Conservation (phyloP, 2,329 filamentous ascomycete species). For the Monosporascus ibericus region DNA sequence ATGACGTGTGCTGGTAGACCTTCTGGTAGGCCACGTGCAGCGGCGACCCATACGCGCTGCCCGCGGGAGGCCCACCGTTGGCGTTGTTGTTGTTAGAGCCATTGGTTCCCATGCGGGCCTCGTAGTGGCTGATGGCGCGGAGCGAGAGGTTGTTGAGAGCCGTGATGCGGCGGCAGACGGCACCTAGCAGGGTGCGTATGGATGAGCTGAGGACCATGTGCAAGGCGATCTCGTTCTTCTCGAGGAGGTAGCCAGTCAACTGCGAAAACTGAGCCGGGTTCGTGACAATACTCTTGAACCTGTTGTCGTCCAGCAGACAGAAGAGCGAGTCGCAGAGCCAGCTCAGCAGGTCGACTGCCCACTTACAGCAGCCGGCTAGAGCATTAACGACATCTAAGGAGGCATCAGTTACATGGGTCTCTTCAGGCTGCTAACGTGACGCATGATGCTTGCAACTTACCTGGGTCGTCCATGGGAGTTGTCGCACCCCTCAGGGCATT, state of each 20-base stretch:
- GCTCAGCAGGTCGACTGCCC: constrained; percentile 66
- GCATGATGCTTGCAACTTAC: constrained; percentile 27
- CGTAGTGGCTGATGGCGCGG: constrained; percentile 45
- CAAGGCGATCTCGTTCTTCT: constrained; percentile 51
- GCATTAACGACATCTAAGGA: constrained; percentile 62
- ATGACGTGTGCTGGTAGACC: constrained; percentile 45
- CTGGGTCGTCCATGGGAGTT: constrained; percentile 58
- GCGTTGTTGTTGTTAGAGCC: constrained; percentile 36
- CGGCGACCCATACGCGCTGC: constrained; percentile 22
- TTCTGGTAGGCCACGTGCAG: constrained; percentile 52
- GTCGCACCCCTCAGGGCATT: constrained; percentile 48
- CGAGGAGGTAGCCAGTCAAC: constrained; percentile 45
- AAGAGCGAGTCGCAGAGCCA: constrained; percentile 58
- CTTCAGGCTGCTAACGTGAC: neutral
- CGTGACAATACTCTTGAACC: constrained; percentile 43
- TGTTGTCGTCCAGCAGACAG: constrained; percentile 44
- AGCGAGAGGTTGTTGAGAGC: constrained; percentile 47
- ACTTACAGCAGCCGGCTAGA: constrained; percentile 68
- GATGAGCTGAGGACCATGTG: constrained; percentile 67
- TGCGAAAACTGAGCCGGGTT: constrained; percentile 40
- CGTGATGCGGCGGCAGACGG: constrained; percentile 58
- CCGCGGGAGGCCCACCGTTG: constrained; percentile 22
- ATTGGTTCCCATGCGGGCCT: constrained; percentile 34
- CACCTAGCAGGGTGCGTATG: constrained; percentile 65
- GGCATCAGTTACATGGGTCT: constrained; percentile 7